Conservation (phyloP, 805 yeast species). For the Starmerella stellata region DNA sequence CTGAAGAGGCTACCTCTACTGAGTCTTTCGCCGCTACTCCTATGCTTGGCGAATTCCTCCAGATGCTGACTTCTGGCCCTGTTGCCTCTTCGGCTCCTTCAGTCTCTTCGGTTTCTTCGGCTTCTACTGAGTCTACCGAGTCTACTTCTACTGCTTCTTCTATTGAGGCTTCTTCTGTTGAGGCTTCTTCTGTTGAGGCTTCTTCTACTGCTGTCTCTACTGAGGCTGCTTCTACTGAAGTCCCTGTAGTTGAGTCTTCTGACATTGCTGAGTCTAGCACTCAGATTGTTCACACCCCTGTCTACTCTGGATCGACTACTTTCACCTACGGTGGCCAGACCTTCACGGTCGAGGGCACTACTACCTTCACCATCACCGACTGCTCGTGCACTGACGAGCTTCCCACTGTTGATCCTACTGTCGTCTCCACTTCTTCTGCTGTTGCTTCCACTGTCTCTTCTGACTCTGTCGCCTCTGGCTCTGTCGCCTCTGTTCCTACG, state of each 20-base stretch:
- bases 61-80: slow-evolving; percentile 1
- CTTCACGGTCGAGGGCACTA: slow-evolving; percentile 49
- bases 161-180: neutral
- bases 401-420: slow-evolving; percentile 3
- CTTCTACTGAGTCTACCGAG: slow-evolving; percentile 7
- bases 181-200: slow-evolving; percentile 18
- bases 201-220: no score
- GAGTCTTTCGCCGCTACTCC: slow-evolving; percentile 3
- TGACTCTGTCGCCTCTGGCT: slow-evolving; percentile 1
- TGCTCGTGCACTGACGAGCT: slow-evolving; percentile 12
- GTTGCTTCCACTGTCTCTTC: slow-evolving; percentile 2
- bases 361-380: slow-evolving; percentile 53
- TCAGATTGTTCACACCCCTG: neutral
- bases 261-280: no score
- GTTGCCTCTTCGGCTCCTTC: slow-evolving; percentile 1
- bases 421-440: slow-evolving; percentile 2
- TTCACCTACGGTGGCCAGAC: slow-evolving; percentile 28
- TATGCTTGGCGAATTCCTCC: slow-evolving; percentile 3
- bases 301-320: neutral
- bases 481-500: neutral
- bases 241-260: no score
- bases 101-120: slow-evolving; percentile 5
- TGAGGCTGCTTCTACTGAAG: no score
- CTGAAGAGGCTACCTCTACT: slow-evolving; percentile 3
- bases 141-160: slow-evolving; percentile 30